Base-by-base conservation (phyloP, 2,329 filamentous ascomycete species). In the Pyricularia grisea region DNA sequence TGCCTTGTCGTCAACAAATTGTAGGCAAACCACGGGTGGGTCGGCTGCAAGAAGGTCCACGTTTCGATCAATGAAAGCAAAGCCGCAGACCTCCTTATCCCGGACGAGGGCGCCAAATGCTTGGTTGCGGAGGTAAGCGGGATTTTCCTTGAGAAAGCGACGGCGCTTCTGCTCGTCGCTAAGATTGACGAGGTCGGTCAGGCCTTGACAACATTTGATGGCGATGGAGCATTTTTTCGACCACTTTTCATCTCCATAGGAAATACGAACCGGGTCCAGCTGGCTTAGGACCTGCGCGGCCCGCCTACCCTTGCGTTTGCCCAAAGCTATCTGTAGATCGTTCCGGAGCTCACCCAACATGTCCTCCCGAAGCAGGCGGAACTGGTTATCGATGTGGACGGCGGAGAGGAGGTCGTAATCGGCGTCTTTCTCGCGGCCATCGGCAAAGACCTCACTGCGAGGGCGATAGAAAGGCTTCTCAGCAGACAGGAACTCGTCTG, bases 331-430 rank as follows among this genome's bases (percentile, higher is more conserved):
- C 31, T 87, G 82, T 0, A 90, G 75, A 66, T 90, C 89, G 10
- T 88, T 85, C 1, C 87, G 83, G 2, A 93, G 79, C 71, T 90
- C 89, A 0, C 81, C 85, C 0, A 93, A 77, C 82, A 92, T 88
- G 71, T 93, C 90, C 72, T 93, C 90, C 2, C 91, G 80, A 0
- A 92, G 79, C 0, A 93, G 81, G 0, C 91, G 88, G 71, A 91
- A 94, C 67, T 92, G 88, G 73, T 90, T 91, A 73, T 92, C 90
- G 0, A 91, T 76, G 74, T 92, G 88, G 0, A 79, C 76, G 0
- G 77, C 77, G 0, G 83, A 75, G 1, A 87, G 82, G 0, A 75
- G 72, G 1, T 78, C 70, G 42, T 28, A n/a, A 25, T 28, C 58
- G 23, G 23, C 23, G 23, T 0, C 23, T 10, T 61, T 10, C 25